Evolutionary conservation across 495 filamentous ascomycete genomes (phyloP), one percentile per base, ranked within the genome.

Genomic region (Zalerion maritima): DNA sequence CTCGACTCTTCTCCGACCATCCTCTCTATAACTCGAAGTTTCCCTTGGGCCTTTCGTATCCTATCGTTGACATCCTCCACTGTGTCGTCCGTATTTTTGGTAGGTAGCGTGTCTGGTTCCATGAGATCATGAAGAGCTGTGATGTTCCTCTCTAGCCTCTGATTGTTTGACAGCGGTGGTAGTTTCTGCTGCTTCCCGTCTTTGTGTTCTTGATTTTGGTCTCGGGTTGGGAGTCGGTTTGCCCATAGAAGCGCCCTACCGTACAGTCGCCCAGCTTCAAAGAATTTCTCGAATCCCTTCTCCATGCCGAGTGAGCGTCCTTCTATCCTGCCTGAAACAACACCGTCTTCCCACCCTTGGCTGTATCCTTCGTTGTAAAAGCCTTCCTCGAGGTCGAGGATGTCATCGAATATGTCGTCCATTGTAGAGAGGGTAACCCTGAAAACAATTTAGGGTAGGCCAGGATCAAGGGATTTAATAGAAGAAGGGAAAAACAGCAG

Each of bases 251-350:
- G 52, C 3, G 79, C 72, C 44, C 71, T 75, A n/a, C 89, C 85
- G 42, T 86, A 78, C 13, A 99, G 47, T 31, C 62, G 62, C 1
- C 89, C 91, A 42, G 84, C 67, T 34, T 80, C 74, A 9, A 73
- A 40, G 42, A 82, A 93, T 54, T 92, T 94, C 45, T 89, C 81
- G 35, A 87, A 96, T 1, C 86, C 89, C 40, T 89, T 91, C 44
- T 91, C 79, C 3, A 96, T 66, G 0, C 87, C 89, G 47, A 96
- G 81, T 8, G 80, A 62, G 20, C 81, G 78, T 21, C 91, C 91
- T 66, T 99, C 89, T 26, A 78, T 70, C 17, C 72, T 74, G 7
- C 91, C 89, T 9, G 82, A 73, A 41, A 66, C 60, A n/a, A 69
- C 60, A 15, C 89, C 89, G 50, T 94, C 91, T 23, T 60, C 57